Base-by-base conservation (phyloP, 345 rosid species). In the Acer campestre region DNA sequence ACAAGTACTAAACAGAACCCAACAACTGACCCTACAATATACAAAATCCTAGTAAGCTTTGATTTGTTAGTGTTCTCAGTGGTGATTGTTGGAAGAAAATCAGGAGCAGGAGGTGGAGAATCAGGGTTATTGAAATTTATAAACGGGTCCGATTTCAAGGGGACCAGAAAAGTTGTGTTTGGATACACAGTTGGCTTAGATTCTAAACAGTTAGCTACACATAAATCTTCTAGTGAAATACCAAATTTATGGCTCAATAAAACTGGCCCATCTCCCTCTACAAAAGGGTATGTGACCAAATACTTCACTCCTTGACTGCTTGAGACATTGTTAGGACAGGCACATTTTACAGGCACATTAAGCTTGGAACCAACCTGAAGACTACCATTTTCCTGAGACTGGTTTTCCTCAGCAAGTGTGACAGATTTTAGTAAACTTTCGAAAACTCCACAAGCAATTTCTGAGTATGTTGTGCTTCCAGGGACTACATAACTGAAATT, bases 261-360 rank as follows among this genome's bases (percentile, higher is more conserved):
- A 10, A 3, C 17, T 11, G 35, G 58, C 12, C 16, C 20, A 62
- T 91, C 92, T 53, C 87, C 87, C 84, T 83, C 85, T 12, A 84
- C 61, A 48, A 89, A 44, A 35, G 92, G 89, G 75, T 88, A 91
- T 22, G 91, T 91, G 14, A 86, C 80, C 2, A 89, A 82, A 71
- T 78, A 88, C 63, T 73, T 76, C 11, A 84, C 71, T 40, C 71
- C 76, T 44, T 16, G 40, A 27, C 22, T 23, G 1, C 18, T 53
- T 5, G 75, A 56, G 2, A 40, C 66, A 40, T 75, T 77, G 46
- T 80, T 76, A n/a, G 88, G 91, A 76, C 94, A 89, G 3, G 91
- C 91, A 78, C 94, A 91, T 80, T 53, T 88, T 72, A 91, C 49
- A 20, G 90, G 91, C 51, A 86, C 77, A 53, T 55, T 68, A 72